Evolutionary conservation across 495 filamentous ascomycete species (phyloP).

Genomic region (Astrocystis sublimbata): DNA sequence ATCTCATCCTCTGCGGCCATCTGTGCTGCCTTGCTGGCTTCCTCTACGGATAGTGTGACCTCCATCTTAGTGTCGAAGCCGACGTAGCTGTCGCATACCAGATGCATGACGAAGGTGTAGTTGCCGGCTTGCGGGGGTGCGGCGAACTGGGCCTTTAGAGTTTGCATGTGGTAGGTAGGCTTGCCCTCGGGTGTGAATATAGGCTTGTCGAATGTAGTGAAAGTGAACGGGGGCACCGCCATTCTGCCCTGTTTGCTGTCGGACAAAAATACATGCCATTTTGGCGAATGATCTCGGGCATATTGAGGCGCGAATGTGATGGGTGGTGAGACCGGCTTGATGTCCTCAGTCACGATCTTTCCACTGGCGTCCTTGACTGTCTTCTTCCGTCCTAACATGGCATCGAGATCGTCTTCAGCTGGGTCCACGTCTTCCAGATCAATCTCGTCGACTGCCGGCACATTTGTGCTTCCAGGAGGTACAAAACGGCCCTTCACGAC

Average conservation of each 20-base stretch:
- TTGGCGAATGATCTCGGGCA: conserved; percentile 81
- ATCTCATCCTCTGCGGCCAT: conserved; percentile 89
- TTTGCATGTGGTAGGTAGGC: conserved; percentile 90
- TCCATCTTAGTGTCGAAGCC: conserved; percentile 89
- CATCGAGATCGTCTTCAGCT: conserved; percentile 88
- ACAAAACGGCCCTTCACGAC: conserved; percentile 94
- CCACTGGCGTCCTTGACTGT: conserved; percentile 61
- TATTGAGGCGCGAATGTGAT: conserved; percentile 88
- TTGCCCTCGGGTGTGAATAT: conserved; percentile 70
- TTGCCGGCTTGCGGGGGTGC: conserved; percentile 89
- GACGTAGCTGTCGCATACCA: conserved; percentile 90
- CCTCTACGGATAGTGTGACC: conserved; percentile 86
- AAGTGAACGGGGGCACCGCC: conserved; percentile 90
- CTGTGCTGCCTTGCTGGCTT: conserved; percentile 77
- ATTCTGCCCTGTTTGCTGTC: conserved; percentile 93
- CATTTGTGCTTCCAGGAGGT: conserved; percentile 72
- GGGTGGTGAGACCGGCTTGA: conserved; percentile 71
- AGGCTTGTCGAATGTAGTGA: conserved; percentile 85
- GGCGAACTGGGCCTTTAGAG: conserved; percentile 95
- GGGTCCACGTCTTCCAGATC: conserved; percentile 92
- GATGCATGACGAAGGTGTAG: conserved; percentile 89
- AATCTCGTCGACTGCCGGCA: conserved; percentile 70
- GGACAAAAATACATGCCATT: conserved; percentile 91
- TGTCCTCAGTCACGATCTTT: conserved; percentile 48
- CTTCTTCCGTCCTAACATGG: conserved; percentile 75